Conservation (phyloP, 768 basidiomycete genomes). For the Tylopilus vinaceipallidus region DNA sequence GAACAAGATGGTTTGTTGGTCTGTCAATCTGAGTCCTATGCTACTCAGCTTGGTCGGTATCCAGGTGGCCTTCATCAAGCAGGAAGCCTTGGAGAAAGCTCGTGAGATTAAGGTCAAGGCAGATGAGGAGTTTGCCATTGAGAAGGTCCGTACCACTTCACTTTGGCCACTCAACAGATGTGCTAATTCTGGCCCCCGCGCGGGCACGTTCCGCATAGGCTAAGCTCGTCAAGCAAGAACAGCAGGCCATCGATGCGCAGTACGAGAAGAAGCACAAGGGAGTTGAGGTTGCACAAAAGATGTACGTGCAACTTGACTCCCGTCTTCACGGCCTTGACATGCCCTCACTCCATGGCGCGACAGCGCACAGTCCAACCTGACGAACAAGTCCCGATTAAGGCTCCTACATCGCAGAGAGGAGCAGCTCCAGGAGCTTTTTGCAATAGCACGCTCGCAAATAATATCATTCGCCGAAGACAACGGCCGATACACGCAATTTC, state of each 20-base stretch:
- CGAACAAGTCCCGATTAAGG: constrained; percentile 92
- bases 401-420: constrained; percentile 91
- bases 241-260: constrained; percentile 88
- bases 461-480: constrained; percentile 61
- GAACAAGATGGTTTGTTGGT: constrained; percentile 89
- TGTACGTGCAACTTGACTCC: constrained; percentile 50
- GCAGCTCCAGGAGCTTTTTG: constrained; percentile 86
- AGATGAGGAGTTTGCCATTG: constrained; percentile 98
- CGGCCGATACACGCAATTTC: constrained; percentile 73
- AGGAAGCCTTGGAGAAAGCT: constrained; percentile 60
- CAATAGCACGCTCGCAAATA: constrained; percentile 62
- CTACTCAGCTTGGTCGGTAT: constrained; percentile 2
- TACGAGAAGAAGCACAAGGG: constrained; percentile 97
- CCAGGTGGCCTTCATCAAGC: constrained; percentile 97
- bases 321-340: neutral
- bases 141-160: constrained; percentile 62
- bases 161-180: too few relatives aligned
- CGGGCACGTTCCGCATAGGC: constrained; percentile 50
- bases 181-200: neutral
- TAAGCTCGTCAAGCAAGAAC: constrained; percentile 95
- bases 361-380: constrained; percentile 93
- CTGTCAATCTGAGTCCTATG: neutral
- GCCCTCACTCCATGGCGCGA: neutral
- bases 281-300: constrained; percentile 92
- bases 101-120: constrained; percentile 97